Base-by-base conservation (phyloP, 208 protist genomes). In the Leishmania guyanensis region DNA sequence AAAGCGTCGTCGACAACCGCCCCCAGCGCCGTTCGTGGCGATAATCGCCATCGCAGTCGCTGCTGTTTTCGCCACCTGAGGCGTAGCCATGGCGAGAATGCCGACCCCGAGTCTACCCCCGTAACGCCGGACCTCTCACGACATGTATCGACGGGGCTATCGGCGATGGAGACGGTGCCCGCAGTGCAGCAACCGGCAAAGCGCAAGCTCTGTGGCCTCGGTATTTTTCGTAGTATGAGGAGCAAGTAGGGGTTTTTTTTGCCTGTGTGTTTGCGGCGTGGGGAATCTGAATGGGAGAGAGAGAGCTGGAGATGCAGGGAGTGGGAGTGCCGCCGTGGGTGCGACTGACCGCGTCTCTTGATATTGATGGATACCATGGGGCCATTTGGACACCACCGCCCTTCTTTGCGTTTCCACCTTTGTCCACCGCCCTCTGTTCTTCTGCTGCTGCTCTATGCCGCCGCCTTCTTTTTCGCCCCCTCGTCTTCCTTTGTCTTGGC, bases 171-270 rank as follows among this genome's bases (percentile, higher is more conserved):
- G 74, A 76, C 76, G 77, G 82, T 85, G 70, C 36, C 3, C 14
- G 60, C 56, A 3, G 39, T n/a, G 60, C 36, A 26, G 20, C 50
- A n/a, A 48, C 26, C 69, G 56, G 26, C 8, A 5, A 85, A 82
- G 73, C 82, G 82, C 43, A 60, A 50, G 39, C 73, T 75, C 56
- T 46, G 56, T 9, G 74, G 78, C 0, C 70, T 85, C 4, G 53
- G 73, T 22, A 75, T 85, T 17, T 85, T 85, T n/a, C 82, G 82
- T 46, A 81, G 72, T 48, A 70, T 64, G 17, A 85, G 50, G 60
- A 81, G 82, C 66, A 84, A 84, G 76, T 84, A 66, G 70, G 22
- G 46, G 29, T 20, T 26, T n/a, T 36, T 54, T 53, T 22, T 50
- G 76, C 64, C 3, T 20, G 6, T 9, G n/a, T 39, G 14, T 8